Conservation (phyloP, 768 basidiomycete species). For the Mycena albidolilacea region DNA sequence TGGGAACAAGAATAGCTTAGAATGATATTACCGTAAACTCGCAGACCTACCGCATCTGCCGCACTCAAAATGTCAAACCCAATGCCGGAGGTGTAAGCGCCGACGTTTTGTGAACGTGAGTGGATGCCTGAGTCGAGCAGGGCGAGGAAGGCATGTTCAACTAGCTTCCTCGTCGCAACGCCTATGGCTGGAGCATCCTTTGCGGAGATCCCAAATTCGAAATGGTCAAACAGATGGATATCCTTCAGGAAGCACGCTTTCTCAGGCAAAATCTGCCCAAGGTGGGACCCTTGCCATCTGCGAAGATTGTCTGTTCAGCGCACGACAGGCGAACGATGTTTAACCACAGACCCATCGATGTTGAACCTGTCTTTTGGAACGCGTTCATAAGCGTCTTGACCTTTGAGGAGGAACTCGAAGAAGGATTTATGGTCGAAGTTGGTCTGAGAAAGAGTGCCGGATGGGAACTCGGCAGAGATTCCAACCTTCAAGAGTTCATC, state of each 20-base stretch:
- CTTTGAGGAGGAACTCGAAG: constrained; percentile 52
- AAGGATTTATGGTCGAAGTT: constrained; percentile 54
- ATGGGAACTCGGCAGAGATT: constrained; percentile 56
- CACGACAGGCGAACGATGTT: background rate
- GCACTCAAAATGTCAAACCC: constrained; percentile 36
- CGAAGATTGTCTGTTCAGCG: background rate
- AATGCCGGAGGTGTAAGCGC: constrained; percentile 57
- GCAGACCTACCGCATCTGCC: constrained; percentile 46
- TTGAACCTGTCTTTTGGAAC: constrained; percentile 52
- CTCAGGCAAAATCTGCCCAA: constrained; percentile 47
- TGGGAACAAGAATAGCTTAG: background rate
- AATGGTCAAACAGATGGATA: constrained; percentile 52
- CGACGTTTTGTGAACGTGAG: constrained; percentile 39
- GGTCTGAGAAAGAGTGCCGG: constrained; percentile 41
- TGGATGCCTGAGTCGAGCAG: constrained; percentile 65
- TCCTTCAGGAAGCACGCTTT: constrained; percentile 57
- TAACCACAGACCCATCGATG: constrained; percentile 46
- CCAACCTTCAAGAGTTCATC: constrained; percentile 43
- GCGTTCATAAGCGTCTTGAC: constrained; percentile 49
- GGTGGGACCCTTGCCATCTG: constrained; percentile 46
- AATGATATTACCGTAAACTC: background rate
- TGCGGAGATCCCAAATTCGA: constrained; percentile 56
- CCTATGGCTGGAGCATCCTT: constrained; percentile 55
- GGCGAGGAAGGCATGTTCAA: constrained; percentile 58
- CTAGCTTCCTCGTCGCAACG: constrained; percentile 52